Percentiles rank a stretch among this genome's conserved stretches.
These are phyloP conservation scores for Chrysoporthe puriensis DNA, from an alignment of 2,329 filamentous ascomycete genomes.

Conservation along the genomic window DNA sequence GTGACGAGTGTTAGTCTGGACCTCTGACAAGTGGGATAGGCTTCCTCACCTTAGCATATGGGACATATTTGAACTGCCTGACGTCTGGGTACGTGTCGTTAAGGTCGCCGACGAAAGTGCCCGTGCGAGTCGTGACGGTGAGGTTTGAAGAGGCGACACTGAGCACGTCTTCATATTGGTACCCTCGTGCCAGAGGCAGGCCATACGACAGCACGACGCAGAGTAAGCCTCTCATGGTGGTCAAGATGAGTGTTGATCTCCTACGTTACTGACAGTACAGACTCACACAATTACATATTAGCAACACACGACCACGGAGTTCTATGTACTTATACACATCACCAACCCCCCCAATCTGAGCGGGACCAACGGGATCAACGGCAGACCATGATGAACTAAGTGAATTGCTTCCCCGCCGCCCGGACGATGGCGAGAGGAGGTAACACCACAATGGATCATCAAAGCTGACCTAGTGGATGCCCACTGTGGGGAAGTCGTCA, in stretches of 20 bases:
- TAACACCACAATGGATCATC: background rate
- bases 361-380: background rate
- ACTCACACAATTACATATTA: background rate
- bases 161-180: background rate
- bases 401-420: background rate
- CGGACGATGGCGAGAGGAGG: background rate
- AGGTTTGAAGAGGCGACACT: conserved; percentile 7
- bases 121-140: conserved; percentile 12
- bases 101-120: conserved; percentile 8
- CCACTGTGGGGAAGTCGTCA: conserved; percentile 6
- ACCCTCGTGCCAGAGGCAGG: background rate
- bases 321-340: background rate
- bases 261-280: background rate
- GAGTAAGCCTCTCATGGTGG: background rate
- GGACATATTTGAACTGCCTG: conserved; percentile 16
- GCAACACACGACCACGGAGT: background rate
- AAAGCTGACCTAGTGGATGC: conserved; percentile 1
- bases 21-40: background rate
- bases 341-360: background rate
- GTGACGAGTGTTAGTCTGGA: background rate
- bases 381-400: background rate
- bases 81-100: conserved; percentile 18
- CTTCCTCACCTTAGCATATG: conserved; percentile 15
- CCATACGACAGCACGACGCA: background rate
- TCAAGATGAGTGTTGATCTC: background rate